Evolutionary conservation across 139 green algal species (phyloP).

Genomic region (Spirogloea muscicola): DNA sequence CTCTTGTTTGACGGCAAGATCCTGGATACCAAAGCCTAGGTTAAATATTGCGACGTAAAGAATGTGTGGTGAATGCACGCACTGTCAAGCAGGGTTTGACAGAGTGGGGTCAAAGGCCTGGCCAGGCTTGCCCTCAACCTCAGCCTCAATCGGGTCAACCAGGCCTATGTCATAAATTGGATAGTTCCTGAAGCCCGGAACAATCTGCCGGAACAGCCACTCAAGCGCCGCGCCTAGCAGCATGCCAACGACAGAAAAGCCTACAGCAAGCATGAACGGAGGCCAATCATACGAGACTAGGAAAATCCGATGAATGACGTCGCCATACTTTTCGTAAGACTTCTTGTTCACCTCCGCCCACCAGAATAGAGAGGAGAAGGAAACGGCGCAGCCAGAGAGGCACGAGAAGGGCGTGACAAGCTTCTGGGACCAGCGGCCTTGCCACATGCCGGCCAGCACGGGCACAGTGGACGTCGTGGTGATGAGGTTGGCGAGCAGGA

Average conservation of each 20-base stretch:
- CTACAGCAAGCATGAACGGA: constrained; percentile 44
- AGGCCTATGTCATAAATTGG: constrained; percentile 20
- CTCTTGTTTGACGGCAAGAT: too few relatives aligned
- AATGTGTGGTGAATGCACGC: too few relatives aligned
- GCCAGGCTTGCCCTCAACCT: too few relatives aligned
- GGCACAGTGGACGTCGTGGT: constrained; percentile 59
- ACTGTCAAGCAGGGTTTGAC: too few relatives aligned
- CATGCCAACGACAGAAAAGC: constrained; percentile 20
- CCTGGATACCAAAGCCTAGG: too few relatives aligned
- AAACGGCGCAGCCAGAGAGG: background rate
- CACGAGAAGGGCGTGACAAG: constrained; percentile 7
- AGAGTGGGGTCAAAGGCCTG: too few relatives aligned
- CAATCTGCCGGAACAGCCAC: background rate
- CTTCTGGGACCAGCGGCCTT: background rate
- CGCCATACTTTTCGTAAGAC: background rate
- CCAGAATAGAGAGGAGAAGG: background rate
- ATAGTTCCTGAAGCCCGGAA: constrained; percentile 1
- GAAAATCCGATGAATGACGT: background rate
- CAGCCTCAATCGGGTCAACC: background rate
- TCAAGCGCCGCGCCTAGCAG: background rate
- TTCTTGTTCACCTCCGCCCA: background rate
- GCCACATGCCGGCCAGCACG: constrained; percentile 50
- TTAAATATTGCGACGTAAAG: too few relatives aligned
- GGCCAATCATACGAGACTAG: constrained; percentile 46
- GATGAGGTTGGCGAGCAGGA: constrained; percentile 77